Evolutionary conservation across 129 eudicot species (phyloP).

Genomic region (Tagetes patula): DNA sequence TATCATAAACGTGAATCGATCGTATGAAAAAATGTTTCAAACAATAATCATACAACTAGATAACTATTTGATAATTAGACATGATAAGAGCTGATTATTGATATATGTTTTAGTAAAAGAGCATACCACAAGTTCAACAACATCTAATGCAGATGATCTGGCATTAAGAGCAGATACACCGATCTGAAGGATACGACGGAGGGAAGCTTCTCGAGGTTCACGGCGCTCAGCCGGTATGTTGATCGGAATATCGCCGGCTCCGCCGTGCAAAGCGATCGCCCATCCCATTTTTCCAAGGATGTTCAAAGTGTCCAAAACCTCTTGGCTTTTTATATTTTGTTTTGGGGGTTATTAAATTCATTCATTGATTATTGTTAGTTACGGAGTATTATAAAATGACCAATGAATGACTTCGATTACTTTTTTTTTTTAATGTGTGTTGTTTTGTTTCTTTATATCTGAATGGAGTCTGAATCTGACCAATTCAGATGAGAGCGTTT

Average conservation of each 20-base stretch:
- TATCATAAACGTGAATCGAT: not conserved
- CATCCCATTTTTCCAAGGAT: conserved; percentile 57
- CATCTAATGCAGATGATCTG: conserved; percentile 58
- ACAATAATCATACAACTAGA: conserved; percentile 3
- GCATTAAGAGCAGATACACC: conserved; percentile 71
- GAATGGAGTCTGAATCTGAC: too few relatives aligned
- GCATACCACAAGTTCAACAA: conserved; percentile 83
- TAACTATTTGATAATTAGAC: not conserved
- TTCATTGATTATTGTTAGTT: not conserved
- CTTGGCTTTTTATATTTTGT: not conserved
- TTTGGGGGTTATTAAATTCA: not conserved
- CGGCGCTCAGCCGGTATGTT: conserved; percentile 56
- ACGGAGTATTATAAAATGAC: too few relatives aligned
- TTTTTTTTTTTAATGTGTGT: too few relatives aligned
- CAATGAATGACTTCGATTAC: too few relatives aligned
- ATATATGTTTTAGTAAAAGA: not conserved
- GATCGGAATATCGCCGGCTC: conserved; percentile 80
- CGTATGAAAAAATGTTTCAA: not conserved
- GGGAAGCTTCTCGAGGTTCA: conserved; percentile 57
- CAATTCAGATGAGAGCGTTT: too few relatives aligned
- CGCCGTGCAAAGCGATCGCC: conserved; percentile 98
- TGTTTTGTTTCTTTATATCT: too few relatives aligned
- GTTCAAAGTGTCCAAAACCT: not conserved
- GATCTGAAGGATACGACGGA: conserved; percentile 66
- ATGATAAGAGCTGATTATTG: not conserved